phyloP scores from a whole-genome alignment of 331 rosid genomes.

The Acacia pycnantha region DNA sequence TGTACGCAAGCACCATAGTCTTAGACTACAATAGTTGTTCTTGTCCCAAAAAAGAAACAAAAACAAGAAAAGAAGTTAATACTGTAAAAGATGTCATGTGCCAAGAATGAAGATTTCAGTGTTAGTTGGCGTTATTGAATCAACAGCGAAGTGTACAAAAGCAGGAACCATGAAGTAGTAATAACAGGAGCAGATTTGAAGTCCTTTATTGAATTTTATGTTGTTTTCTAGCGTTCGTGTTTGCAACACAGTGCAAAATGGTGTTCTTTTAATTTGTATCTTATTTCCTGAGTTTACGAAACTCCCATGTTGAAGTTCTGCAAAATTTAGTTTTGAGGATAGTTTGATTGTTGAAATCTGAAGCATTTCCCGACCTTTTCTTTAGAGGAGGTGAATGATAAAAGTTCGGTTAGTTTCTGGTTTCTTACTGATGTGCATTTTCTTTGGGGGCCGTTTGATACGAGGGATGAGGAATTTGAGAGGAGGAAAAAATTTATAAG shows the following conservation, averaged over 20 bases:
- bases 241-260: not conserved
- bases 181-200: not conserved
- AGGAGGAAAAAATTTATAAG: too few species aligned
- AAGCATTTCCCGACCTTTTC: not conserved
- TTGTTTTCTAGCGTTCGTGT: not conserved
- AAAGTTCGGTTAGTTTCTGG: conserved; percentile 27
- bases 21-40: not conserved
- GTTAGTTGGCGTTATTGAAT: not conserved
- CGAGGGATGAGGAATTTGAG: too few species aligned
- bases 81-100: not conserved
- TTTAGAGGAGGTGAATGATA: not conserved
- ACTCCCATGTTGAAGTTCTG: not conserved
- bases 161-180: not conserved
- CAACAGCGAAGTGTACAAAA: not conserved
- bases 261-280: too few species aligned
- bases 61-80: not conserved
- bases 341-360: not conserved
- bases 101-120: conserved; percentile 6
- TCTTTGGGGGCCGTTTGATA: too few species aligned
- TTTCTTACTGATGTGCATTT: not conserved
- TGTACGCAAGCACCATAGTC: not conserved
- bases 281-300: too few species aligned
- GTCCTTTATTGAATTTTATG: not conserved
- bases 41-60: not conserved
- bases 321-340: not conserved